Percentiles rank a stretch among this genome's conserved stretches.
phyloP scores from a whole-genome alignment of 2,329 filamentous ascomycete species.

The Colletotrichum gloeosporioides region DNA sequence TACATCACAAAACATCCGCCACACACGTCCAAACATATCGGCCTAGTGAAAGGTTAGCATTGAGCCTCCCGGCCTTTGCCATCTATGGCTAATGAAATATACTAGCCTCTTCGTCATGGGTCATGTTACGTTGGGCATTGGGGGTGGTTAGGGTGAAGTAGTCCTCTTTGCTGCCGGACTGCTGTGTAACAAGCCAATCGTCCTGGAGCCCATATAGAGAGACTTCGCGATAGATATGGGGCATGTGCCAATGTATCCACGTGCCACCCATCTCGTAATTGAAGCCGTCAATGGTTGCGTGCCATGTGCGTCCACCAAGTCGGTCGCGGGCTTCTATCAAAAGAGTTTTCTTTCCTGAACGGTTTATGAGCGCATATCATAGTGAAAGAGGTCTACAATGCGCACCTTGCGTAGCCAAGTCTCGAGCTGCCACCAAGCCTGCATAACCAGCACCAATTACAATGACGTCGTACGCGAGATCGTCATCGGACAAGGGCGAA shows the following conservation, averaged over 20 bases:
- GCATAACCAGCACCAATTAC: slow-evolving; percentile 28
- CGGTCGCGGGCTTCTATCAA: slow-evolving; percentile 46
- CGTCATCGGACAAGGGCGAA: not conserved
- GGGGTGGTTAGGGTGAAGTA: not conserved
- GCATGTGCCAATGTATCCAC: slow-evolving; percentile 39
- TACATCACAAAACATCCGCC: not conserved
- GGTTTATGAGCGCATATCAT: not conserved
- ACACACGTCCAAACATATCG: slow-evolving; percentile 27
- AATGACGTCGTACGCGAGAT: not conserved
- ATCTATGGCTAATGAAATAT: not conserved
- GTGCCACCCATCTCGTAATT: slow-evolving; percentile 48
- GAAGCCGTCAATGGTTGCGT: slow-evolving; percentile 36
- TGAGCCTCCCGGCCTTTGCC: not conserved
- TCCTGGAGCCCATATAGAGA: not conserved
- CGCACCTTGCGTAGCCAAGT: slow-evolving; percentile 28
- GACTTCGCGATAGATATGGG: not conserved
- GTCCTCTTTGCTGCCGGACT: not conserved
- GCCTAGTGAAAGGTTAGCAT: not conserved
- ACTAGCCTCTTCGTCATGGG: not conserved
- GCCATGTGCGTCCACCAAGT: slow-evolving; percentile 46
- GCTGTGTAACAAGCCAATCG: not conserved
- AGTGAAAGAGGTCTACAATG: not conserved
- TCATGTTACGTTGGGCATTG: not conserved
- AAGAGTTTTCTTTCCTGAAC: slow-evolving; percentile 29
- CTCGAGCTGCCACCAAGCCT: slow-evolving; percentile 34